Evolutionary conservation across 2,329 filamentous ascomycete species (phyloP).

Genomic region (Mollisia scopiformis): DNA sequence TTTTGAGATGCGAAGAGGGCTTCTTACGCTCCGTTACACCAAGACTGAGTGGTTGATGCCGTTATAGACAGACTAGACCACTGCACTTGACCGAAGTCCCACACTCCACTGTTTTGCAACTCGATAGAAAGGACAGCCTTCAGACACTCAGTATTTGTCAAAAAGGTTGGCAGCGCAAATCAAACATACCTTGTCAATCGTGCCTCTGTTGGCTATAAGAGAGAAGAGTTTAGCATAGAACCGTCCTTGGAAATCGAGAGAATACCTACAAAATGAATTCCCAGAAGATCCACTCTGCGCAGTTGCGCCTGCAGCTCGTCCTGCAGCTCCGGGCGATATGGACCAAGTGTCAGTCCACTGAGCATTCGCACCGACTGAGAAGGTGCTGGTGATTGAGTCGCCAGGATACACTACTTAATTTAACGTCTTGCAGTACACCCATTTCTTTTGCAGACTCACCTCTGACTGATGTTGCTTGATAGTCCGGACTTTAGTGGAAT

Average conservation of each 20-base stretch:
- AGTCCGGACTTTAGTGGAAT: conserved; percentile 20
- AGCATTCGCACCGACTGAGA: conserved; percentile 17
- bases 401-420: conserved; percentile 24
- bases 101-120: conserved; percentile 16
- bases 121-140: conserved; percentile 24
- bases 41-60: conserved; percentile 10
- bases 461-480: conserved; percentile 16
- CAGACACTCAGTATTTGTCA: neutral
- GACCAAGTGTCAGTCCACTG: conserved; percentile 27
- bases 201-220: neutral
- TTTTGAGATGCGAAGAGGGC: neutral
- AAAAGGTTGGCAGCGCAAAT: neutral
- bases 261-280: conserved; percentile 18
- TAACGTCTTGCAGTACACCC: neutral
- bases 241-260: neutral
- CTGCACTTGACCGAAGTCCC: conserved; percentile 28
- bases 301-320: conserved; percentile 16
- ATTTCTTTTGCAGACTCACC: conserved; percentile 3
- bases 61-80: conserved; percentile 23
- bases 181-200: conserved; percentile 13
- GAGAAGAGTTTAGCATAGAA: neutral
- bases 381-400: conserved; percentile 25
- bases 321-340: conserved; percentile 17
- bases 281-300: conserved; percentile 21
- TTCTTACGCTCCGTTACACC: conserved; percentile 2